A percentile compares a stretch with the other conserved stretches of the same genome.
phyloP scores from a whole-genome alignment of 495 filamentous ascomycete genomes.

The Eremomyces bilateralis region DNA sequence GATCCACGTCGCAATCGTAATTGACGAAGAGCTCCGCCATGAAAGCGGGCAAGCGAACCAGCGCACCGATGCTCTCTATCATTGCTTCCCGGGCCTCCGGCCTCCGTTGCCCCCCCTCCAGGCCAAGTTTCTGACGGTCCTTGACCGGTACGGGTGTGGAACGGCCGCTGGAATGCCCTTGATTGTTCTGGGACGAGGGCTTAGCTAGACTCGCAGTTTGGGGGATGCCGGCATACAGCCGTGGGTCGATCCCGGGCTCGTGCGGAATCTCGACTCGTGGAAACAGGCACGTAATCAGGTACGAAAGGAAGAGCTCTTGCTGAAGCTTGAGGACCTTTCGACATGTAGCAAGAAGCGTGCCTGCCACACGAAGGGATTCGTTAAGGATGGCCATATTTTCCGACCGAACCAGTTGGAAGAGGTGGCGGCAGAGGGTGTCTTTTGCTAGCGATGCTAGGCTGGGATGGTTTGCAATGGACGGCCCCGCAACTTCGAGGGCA shows the following conservation, averaged over 20 bases:
- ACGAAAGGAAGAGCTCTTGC: conserved; percentile 90
- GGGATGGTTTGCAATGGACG: conserved; percentile 85
- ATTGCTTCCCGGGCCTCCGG: conserved; percentile 94
- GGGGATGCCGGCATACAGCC: conserved; percentile 82
- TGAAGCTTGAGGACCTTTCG: conserved; percentile 86
- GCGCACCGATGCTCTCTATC: conserved; percentile 85
- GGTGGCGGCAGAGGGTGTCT: conserved; percentile 79
- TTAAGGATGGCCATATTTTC: conserved; percentile 88
- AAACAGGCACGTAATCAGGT: conserved; percentile 82
- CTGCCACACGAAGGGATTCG: conserved; percentile 74
- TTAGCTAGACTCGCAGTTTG: conserved; percentile 74
- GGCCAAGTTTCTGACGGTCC: conserved; percentile 76
- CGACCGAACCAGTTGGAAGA: conserved; percentile 92
- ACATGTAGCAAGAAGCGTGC: conserved; percentile 78
- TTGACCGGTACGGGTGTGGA: conserved; percentile 85
- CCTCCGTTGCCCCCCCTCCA: conserved; percentile 80
- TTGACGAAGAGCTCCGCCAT: conserved; percentile 94
- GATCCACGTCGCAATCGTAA: conserved; percentile 90
- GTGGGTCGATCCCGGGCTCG: conserved; percentile 76
- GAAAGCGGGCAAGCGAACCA: conserved; percentile 79
- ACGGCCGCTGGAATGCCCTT: conserved; percentile 45
- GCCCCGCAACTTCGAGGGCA: conserved; percentile 85
- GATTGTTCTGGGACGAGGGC: conserved; percentile 39
- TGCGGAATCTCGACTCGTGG: conserved; percentile 78
- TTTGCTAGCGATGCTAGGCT: conserved; percentile 72